Evolutionary conservation across 306 rosid genomes (phyloP), one percentile per base, ranked within the genome.

Genomic region (Cucumis hystrix): DNA sequence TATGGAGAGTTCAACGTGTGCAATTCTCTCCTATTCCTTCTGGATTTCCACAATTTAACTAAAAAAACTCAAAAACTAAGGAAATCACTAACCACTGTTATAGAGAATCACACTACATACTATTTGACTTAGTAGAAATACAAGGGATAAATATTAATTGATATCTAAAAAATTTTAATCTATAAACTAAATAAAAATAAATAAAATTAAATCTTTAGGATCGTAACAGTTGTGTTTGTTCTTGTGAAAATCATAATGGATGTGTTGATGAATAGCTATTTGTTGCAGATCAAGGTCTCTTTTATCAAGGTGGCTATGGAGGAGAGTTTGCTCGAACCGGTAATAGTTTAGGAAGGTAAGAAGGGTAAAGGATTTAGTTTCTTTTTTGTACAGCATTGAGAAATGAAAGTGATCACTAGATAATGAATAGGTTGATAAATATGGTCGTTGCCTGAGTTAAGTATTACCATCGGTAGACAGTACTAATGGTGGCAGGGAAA

Each of bases 281-380:
- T 68, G 14, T 81, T 84, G 86, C 90, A 95, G 97, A 80, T 81
- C 93, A 89, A 87, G 89, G 85, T 80, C 58, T 81, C 80, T 85
- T 78, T 73, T 86, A 85, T 84, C 92, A 90, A 84, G 97, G 83
- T 52, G 93, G 80, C 79, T 86, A 87, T 81, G 97, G 87, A 79
- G 93, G 84, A 84, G 84, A 80, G 18, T 78, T 77, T 69, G 86
- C 83, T 71, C 89, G 79, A 84, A 54, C 87, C 57, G 68, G 79
- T 40, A 79, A 83, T 21, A 88, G 85, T 63, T 63, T 79, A 56
- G 88, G 45, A 80, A 92, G 97, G 97, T 94, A 89, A 67, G 51
- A 41, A 54, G 75, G 6, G 21, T 52, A 7, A 25, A 33, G 65
- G 21, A 69, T 7, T 69, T 69, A 20, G 55, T 68, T 43, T 68